Evolutionary conservation across 352 stramenopile genomes (phyloP).

Genomic region (Aphanomyces stellatus): DNA sequence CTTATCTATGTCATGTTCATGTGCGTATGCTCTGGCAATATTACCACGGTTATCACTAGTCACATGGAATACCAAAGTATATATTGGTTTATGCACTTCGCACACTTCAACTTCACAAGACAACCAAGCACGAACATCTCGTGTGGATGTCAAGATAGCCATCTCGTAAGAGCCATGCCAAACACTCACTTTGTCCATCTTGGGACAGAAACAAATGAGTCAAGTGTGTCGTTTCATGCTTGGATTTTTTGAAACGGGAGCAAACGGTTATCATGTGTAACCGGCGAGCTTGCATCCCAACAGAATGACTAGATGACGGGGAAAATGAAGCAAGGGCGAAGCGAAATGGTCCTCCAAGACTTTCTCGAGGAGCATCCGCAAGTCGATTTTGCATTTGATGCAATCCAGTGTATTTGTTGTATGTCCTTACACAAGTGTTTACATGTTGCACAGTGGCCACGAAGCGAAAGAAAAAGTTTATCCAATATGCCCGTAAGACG

Average conservation of each 20-base stretch:
- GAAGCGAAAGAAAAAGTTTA: not conserved
- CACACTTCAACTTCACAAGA: not conserved
- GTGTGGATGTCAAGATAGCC: too few species aligned
- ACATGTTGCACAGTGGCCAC: not conserved
- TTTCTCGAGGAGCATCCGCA: not conserved
- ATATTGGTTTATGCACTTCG: not conserved
- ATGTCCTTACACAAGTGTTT: too few species aligned
- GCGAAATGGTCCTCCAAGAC: not conserved
- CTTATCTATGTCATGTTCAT: too few species aligned
- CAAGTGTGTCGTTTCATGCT: not conserved
- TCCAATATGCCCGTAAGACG: not conserved
- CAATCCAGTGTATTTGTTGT: not conserved
- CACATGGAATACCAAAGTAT: not conserved
- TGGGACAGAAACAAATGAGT: not conserved
- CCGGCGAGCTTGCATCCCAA: not conserved
- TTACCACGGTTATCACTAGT: not conserved
- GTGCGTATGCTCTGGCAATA: too few species aligned
- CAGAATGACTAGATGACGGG: not conserved
- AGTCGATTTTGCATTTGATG: conserved; percentile 11
- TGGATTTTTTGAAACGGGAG: not conserved
- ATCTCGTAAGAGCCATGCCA: too few species aligned
- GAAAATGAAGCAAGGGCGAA: not conserved
- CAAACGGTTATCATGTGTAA: not conserved
- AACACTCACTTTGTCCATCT: too few species aligned
- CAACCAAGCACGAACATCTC: too few species aligned